A percentile compares a stretch with the other conserved stretches of the same genome.
phyloP scores from a whole-genome alignment of 2,329 filamentous ascomycete genomes.

The Penicillium sp. region DNA sequence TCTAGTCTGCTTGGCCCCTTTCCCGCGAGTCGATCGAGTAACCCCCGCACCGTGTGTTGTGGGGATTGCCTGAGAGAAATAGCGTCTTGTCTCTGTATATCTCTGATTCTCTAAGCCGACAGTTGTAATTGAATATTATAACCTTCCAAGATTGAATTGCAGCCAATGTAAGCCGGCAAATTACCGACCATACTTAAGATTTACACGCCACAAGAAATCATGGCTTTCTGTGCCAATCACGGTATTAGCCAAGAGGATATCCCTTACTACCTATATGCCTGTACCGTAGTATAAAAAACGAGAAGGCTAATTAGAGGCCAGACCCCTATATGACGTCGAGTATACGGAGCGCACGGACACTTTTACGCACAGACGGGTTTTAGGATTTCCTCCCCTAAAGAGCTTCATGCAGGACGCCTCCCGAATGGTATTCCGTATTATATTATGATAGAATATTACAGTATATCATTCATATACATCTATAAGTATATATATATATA shows the following conservation, averaged over 20 bases:
- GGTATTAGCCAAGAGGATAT: too few relatives aligned
- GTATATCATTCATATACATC: neutral
- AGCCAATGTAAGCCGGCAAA: neutral
- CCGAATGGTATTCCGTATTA: neutral
- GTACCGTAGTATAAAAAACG: neutral
- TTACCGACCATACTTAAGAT: neutral
- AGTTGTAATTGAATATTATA: neutral
- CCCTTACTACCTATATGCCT: neutral
- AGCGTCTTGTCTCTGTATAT: neutral
- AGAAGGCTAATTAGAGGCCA: conserved; percentile 13
- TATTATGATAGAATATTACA: neutral
- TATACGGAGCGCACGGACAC: conserved; percentile 9
- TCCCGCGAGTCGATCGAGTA: neutral
- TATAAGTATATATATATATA: neutral
- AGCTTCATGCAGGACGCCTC: conserved; percentile 13
- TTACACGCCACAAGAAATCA: neutral
- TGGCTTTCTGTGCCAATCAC: neutral
- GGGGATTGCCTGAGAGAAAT: neutral
- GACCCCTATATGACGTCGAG: conserved; percentile 13
- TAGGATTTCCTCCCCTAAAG: conserved; percentile 1
- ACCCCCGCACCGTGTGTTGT: neutral
- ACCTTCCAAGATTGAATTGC: neutral
- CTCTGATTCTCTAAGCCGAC: neutral
- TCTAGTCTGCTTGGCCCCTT: neutral
- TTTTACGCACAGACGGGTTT: conserved; percentile 1